Evolutionary conservation across 257 asterid genomes (phyloP).

Genomic region (Nicotiana tabacum): DNA sequence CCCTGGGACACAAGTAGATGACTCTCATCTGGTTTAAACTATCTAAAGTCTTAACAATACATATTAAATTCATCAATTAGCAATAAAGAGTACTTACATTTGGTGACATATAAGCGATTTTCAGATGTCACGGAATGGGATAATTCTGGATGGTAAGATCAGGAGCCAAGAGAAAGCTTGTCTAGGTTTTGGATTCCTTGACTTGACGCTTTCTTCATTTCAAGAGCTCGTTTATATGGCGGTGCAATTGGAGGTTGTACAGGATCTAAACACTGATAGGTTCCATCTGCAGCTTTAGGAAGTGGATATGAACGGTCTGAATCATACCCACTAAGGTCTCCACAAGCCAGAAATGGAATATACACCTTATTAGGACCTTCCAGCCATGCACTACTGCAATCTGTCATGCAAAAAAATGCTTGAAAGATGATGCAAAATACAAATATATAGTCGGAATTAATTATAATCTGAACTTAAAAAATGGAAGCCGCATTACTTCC

Average conservation of each 20-base stretch:
- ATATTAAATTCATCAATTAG: background rate
- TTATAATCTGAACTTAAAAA: background rate
- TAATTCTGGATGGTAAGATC: background rate
- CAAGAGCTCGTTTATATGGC: conserved; percentile 93
- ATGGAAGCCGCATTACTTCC: background rate
- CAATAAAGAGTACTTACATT: background rate
- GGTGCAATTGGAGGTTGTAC: conserved; percentile 98
- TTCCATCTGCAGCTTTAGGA: conserved; percentile 64
- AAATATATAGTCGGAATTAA: background rate
- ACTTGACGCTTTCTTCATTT: conserved; percentile 79
- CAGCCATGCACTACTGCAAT: conserved; percentile 96
- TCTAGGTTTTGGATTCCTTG: conserved; percentile 65
- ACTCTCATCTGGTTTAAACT: background rate
- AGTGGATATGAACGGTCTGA: conserved; percentile 87
- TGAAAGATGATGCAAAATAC: background rate
- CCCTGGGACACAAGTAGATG: background rate
- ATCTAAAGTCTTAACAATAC: background rate
- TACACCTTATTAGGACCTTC: conserved; percentile 94
- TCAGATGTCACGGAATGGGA: background rate
- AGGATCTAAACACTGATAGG: conserved; percentile 76
- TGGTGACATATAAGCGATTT: background rate
- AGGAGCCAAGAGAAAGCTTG: conserved; percentile 51
- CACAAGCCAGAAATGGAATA: conserved; percentile 92
- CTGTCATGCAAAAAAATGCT: conserved; percentile 33
- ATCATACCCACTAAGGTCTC: conserved; percentile 88